Evolutionary conservation across 2,329 filamentous ascomycete genomes (phyloP).

Genomic region (Fusarium xyrophilum): DNA sequence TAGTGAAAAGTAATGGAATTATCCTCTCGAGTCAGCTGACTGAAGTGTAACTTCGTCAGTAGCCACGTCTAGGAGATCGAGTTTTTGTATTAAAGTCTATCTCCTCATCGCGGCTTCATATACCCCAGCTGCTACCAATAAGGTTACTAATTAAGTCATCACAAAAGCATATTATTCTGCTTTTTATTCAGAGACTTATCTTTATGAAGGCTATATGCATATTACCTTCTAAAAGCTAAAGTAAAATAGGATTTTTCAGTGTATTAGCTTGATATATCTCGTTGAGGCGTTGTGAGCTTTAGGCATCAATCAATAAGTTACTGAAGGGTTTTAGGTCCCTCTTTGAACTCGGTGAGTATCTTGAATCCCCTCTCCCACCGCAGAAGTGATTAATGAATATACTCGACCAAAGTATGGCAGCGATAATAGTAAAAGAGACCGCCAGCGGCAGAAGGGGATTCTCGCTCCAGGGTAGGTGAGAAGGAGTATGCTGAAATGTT

Average conservation of each 20-base stretch:
- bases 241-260: too few species aligned
- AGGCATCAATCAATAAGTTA: background rate
- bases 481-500: background rate
- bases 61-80: too few species aligned
- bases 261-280: too few species aligned
- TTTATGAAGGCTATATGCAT: too few species aligned
- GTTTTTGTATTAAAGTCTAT: too few species aligned
- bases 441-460: background rate
- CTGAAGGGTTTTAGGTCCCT: background rate
- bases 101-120: too few species aligned
- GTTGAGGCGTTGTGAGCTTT: too few species aligned
- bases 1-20: background rate
- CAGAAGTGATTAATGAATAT: background rate
- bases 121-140: too few species aligned
- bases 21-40: background rate
- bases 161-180: too few species aligned
- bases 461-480: background rate
- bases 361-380: background rate
- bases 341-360: background rate
- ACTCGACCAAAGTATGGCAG: background rate
- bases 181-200: too few species aligned
- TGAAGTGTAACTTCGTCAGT: too few species aligned
- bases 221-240: background rate
- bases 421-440: background rate
- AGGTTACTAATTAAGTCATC: too few species aligned